Conservation (phyloP, 306 rosid genomes). For the Cicer yamashitae region DNA sequence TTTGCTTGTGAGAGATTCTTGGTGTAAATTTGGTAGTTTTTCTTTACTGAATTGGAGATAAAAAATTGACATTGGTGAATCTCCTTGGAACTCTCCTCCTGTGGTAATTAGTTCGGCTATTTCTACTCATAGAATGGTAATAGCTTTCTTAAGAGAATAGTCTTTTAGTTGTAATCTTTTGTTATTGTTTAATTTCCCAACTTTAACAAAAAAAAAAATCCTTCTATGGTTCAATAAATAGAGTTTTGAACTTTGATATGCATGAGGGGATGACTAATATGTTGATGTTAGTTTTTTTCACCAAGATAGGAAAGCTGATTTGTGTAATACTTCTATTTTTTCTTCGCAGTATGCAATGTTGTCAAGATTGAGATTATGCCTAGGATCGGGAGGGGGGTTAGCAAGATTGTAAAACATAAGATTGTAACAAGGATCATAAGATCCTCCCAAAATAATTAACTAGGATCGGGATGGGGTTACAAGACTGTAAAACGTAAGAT, state of each 20-base stretch:
- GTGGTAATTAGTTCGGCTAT: background rate
- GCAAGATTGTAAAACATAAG: background rate
- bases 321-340: constrained; percentile 12
- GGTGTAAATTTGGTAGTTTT: background rate
- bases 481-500: background rate
- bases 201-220: background rate
- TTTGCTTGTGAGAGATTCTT: constrained; percentile 10
- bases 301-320: background rate
- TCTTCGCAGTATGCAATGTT: background rate
- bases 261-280: constrained; percentile 16
- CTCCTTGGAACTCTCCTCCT: background rate
- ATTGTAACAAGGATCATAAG: background rate
- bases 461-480: background rate
- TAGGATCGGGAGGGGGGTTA: background rate
- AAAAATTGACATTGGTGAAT: constrained; percentile 1
- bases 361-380: background rate
- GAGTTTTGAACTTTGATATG: constrained; percentile 27
- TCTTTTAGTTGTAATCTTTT: background rate
- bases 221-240: constrained; percentile 2
- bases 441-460: background rate
- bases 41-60: background rate
- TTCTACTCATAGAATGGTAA: background rate
- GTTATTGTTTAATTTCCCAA: background rate
- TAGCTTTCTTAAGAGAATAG: background rate
- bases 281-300: constrained; percentile 7